Evolutionary conservation across 768 basidiomycete species (phyloP), one percentile per base, ranked within the genome.

Genomic region (Kwoniella europaea): DNA sequence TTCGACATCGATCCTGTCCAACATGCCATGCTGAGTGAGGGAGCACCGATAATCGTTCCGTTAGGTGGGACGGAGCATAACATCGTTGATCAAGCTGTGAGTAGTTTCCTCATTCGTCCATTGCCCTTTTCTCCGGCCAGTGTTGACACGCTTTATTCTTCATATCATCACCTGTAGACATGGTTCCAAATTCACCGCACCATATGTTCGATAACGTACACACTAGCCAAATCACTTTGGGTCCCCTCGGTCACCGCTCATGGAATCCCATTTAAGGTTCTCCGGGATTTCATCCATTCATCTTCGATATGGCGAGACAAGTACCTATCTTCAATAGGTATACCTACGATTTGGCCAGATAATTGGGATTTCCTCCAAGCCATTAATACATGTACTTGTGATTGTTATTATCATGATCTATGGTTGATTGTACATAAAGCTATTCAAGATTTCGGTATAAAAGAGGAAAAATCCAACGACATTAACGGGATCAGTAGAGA

Each of bases 291-390:
- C 75, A 87, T 89, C 13, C 83, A 85, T 18, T 84, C 87, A 12
- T 87, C 93, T 24, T 84, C 86, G 63, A 86, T 88, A 57, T 96
- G 94, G 94, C 86, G 91, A 71, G 90, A 91, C 41, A 85, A 89
- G 46, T 90, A 91, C 78, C 87, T 97, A 44, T 87, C 86, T 53
- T 86, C 87, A 57, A 92, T 96, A 35, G 94, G 94, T 27, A 93
- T 95, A 50, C 94, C 94, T 10, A 89, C 88, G 65, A 91, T 91
- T 80, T 91, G 93, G 82, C 89, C 90, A 66, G 88, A 89, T 1
- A 88, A 90, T 71, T 96, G 94, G 94, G 93, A 97, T 77, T 98
- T 96, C 76, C 89, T 94, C 56, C 87, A 87, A 22, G 90, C 89
- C n/a, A 88, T 90, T 24, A 88, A 88, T 12, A 88, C 89, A 12